Evolutionary conservation across 805 yeast species (phyloP).

Genomic region (Yamadazyma insecticola): DNA sequence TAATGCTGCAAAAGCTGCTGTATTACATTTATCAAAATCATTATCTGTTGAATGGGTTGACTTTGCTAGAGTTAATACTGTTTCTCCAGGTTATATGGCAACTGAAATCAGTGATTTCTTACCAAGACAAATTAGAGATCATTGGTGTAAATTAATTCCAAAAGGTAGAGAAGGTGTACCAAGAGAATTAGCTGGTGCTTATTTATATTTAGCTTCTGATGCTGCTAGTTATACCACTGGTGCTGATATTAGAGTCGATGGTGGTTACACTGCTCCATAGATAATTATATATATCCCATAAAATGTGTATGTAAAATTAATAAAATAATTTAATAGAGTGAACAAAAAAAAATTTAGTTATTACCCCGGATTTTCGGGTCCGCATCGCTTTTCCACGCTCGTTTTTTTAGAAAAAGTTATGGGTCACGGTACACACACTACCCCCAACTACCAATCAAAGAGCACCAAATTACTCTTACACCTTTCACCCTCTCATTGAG

Average conservation of each 20-base stretch:
- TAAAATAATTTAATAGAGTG: background rate
- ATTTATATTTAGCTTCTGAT: conserved; percentile 72
- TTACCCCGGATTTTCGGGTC: too few species aligned
- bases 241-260: conserved; percentile 71
- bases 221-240: conserved; percentile 82
- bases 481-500: too few species aligned
- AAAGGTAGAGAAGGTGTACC: conserved; percentile 74
- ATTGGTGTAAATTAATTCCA: conserved; percentile 50
- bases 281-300: background rate
- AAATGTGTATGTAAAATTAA: background rate
- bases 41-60: conserved; percentile 84
- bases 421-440: too few species aligned
- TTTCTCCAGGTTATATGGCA: conserved; percentile 83
- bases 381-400: too few species aligned
- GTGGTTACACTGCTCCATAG: conserved; percentile 57
- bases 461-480: too few species aligned
- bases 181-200: conserved; percentile 74
- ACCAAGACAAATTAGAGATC: conserved; percentile 29
- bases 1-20: conserved; percentile 84
- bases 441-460: too few species aligned
- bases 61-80: conserved; percentile 78
- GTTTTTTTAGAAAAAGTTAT: too few species aligned
- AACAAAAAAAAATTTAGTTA: too few species aligned
- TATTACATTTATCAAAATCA: conserved; percentile 69
- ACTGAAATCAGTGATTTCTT: conserved; percentile 55